Evolutionary conservation across 2,329 filamentous ascomycete genomes (phyloP).

Genomic region (Aspergillus oerlinghausenensis): DNA sequence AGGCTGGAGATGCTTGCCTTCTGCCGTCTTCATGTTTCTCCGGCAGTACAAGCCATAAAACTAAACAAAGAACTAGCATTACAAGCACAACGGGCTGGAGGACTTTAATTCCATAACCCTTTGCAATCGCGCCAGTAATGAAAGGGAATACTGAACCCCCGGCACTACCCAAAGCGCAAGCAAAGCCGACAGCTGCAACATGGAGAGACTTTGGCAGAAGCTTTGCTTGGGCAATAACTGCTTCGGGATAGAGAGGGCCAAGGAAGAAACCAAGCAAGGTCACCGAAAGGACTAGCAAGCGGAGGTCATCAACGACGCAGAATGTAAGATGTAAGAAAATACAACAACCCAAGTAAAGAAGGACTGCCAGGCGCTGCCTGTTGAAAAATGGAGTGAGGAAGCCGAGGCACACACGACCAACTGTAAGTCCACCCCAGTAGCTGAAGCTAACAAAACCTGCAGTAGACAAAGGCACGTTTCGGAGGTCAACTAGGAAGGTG

Average conservation of each 20-base stretch:
- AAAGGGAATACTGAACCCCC: conserved; percentile 51
- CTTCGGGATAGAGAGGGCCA: conserved; percentile 70
- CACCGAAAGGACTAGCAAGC: conserved; percentile 67
- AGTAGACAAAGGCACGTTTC: conserved; percentile 59
- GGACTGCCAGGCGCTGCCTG: conserved; percentile 57
- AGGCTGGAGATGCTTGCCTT: no score
- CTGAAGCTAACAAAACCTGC: conserved; percentile 67
- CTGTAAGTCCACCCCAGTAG: conserved; percentile 75
- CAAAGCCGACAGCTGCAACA: conserved; percentile 70
- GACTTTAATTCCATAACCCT: conserved; percentile 52
- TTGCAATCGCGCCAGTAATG: conserved; percentile 38
- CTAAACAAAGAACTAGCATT: no score
- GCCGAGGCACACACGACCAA: conserved; percentile 65
- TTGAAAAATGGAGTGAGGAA: conserved; percentile 68
- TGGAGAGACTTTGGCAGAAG: conserved; percentile 67
- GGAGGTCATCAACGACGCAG: conserved; percentile 71
- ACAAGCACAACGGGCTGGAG: conserved; percentile 40
- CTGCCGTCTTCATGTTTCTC: no score
- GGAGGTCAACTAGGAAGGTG: conserved; percentile 69
- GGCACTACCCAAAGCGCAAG: conserved; percentile 66
- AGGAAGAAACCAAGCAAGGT: conserved; percentile 70
- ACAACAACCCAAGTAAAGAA: conserved; percentile 57
- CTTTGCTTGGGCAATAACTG: conserved; percentile 66
- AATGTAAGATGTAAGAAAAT: conserved; percentile 66
- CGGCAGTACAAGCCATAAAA: no score